A percentile compares a stretch with the other conserved stretches of the same genome.
These are phyloP conservation scores for Rickenella mellea DNA, from an alignment of 768 basidiomycete genomes.

Conservation along the genomic window DNA sequence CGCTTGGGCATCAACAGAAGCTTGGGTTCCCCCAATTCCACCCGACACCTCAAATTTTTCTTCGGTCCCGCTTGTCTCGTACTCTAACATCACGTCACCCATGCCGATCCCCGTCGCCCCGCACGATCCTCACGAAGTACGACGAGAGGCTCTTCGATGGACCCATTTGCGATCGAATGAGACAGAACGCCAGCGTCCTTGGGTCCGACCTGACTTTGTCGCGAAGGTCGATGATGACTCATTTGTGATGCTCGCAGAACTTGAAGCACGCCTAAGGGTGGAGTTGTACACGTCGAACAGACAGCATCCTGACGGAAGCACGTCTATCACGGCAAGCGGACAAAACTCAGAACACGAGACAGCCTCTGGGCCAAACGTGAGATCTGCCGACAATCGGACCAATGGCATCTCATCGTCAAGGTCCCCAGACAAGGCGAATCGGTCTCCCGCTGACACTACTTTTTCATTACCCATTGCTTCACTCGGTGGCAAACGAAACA, in stretches of 20 bases:
- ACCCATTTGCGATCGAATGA: too few species aligned
- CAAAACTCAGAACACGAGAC: neutral
- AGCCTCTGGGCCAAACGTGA: too few species aligned
- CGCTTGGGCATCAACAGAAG: constrained; percentile 84
- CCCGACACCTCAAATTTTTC: constrained; percentile 27
- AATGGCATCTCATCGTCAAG: neutral
- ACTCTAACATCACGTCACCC: constrained; percentile 46
- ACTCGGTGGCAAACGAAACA: too few species aligned
- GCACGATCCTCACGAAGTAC: constrained; percentile 60
- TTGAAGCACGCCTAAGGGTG: constrained; percentile 81
- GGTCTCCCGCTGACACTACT: neutral
- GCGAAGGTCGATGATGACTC: constrained; percentile 94
- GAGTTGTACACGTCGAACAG: constrained; percentile 54
- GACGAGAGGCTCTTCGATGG: constrained; percentile 38
- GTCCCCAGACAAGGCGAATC: neutral
- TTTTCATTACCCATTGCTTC: constrained; percentile 6
- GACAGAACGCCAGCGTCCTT: constrained; percentile 37
- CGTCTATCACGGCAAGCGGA: neutral
- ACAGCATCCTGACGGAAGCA: too few species aligned
- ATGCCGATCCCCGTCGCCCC: constrained; percentile 50
- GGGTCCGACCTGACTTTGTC: constrained; percentile 86
- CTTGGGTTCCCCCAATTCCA: constrained; percentile 82
- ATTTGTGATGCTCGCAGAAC: constrained; percentile 89
- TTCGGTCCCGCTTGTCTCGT: constrained; percentile 52
- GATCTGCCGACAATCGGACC: neutral